Evolutionary conservation across 805 yeast species (phyloP).

Genomic region (Lipomyces spencermartinsiae): DNA sequence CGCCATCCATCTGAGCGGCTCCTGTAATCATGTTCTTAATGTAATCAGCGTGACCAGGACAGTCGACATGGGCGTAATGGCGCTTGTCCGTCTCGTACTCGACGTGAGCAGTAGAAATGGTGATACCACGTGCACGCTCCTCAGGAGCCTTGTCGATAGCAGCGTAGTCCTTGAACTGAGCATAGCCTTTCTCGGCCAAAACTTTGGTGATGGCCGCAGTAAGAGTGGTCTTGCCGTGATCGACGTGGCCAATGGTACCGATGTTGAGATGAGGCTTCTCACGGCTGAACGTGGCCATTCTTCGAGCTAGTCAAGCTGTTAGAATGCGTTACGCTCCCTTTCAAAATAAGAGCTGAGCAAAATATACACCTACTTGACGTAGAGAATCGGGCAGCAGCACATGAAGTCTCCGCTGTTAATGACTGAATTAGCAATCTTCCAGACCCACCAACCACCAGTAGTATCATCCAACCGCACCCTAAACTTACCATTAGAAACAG

Average conservation of each 20-base stretch:
- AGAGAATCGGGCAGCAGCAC: slow-evolving; percentile 16
- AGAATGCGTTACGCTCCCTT: background rate
- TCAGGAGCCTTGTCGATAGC: slow-evolving; percentile 98
- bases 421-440: slow-evolving; percentile 10
- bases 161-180: slow-evolving; percentile 88
- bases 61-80: slow-evolving; percentile 97
- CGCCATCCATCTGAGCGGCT: slow-evolving; percentile 99
- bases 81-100: slow-evolving; percentile 94
- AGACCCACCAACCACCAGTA: background rate
- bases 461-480: background rate
- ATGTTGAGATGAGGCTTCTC: slow-evolving; percentile 95
- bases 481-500: slow-evolving; percentile 23
- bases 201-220: slow-evolving; percentile 99
- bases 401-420: slow-evolving; percentile 22
- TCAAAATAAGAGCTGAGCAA: background rate
- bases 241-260: slow-evolving; percentile 99
- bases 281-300: slow-evolving; percentile 77
- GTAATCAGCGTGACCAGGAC: slow-evolving; percentile 99
- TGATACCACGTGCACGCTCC: slow-evolving; percentile 99
- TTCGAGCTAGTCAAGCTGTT: slow-evolving; percentile 18
- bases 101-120: slow-evolving; percentile 97
- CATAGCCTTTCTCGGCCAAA: slow-evolving; percentile 86
- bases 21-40: slow-evolving; percentile 99
- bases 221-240: slow-evolving; percentile 97
- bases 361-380: slow-evolving; percentile 12